phyloP scores from a whole-genome alignment of 495 filamentous ascomycete species.

The Glonium stellatum region DNA sequence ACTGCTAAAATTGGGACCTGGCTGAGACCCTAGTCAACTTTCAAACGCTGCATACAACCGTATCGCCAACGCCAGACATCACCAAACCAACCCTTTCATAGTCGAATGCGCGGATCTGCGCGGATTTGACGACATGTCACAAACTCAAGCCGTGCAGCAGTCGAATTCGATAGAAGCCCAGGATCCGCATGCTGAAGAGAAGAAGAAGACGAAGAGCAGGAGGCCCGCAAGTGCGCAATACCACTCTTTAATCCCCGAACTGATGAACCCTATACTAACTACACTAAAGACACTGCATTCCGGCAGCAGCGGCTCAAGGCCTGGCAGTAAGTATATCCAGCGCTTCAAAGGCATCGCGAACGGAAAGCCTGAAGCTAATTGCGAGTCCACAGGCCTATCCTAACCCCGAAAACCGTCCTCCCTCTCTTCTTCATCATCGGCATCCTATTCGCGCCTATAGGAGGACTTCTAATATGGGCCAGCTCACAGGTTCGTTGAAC shows the following conservation, averaged over 20 bases:
- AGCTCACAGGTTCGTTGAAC: constrained; percentile 54
- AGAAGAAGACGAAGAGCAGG: constrained; percentile 78
- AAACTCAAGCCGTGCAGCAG: constrained; percentile 31
- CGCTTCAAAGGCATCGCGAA: not conserved
- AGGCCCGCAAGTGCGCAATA: constrained; percentile 68
- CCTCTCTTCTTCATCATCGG: constrained; percentile 84
- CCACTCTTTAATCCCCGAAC: constrained; percentile 2
- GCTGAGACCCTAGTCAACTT: not conserved
- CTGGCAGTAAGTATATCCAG: constrained; percentile 62
- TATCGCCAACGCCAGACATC: not conserved
- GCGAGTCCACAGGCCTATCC: constrained; percentile 59
- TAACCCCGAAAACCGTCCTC: constrained; percentile 86
- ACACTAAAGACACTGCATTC: constrained; percentile 71
- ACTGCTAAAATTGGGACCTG: constrained; percentile 1
- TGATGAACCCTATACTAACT: constrained; percentile 4
- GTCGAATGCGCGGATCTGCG: constrained; percentile 19
- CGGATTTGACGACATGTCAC: constrained; percentile 32
- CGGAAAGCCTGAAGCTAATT: constrained; percentile 11
- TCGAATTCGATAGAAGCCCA: constrained; percentile 41
- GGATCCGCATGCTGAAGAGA: constrained; percentile 40
- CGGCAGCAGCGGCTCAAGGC: constrained; percentile 87
- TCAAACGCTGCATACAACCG: not conserved
- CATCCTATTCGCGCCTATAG: constrained; percentile 80
- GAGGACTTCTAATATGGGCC: constrained; percentile 75
- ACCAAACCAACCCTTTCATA: not conserved